Evolutionary conservation across 371 early-diverging fungal species (phyloP).

Genomic region (Mucor lusitanicus): DNA sequence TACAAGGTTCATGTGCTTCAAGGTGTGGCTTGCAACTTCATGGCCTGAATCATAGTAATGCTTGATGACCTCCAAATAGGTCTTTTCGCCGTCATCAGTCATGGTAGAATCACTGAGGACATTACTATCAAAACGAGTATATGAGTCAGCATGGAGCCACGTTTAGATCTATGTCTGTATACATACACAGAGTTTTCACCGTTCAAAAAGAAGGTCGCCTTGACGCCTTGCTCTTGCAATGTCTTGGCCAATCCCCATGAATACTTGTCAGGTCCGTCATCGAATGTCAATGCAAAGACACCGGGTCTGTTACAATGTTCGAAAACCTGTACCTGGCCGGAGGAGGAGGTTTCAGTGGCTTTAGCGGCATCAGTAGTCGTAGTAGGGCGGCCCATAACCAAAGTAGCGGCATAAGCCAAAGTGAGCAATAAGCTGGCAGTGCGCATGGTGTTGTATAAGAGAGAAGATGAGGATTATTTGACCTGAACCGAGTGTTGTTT

Average conservation of each 20-base stretch:
- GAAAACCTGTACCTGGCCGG: neutral
- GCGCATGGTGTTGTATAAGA: slow-evolving; percentile 1
- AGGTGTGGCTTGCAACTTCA: slow-evolving; percentile 31
- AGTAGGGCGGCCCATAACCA: slow-evolving; percentile 7
- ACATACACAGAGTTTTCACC: slow-evolving; percentile 40
- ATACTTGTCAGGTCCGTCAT: slow-evolving; percentile 32
- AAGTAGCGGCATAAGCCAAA: slow-evolving; percentile 9
- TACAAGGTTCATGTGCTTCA: slow-evolving; percentile 14
- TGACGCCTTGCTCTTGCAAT: slow-evolving; percentile 16
- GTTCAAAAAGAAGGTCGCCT: slow-evolving; percentile 68
- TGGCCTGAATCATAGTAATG: slow-evolving; percentile 24
- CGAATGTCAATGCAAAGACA: slow-evolving; percentile 32
- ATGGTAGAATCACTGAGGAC: slow-evolving; percentile 9
- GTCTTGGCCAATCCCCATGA: slow-evolving; percentile 25
- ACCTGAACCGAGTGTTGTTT: neutral
- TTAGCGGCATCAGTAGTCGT: neutral
- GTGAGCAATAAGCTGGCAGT: slow-evolving; percentile 8
- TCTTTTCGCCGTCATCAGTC: slow-evolving; percentile 22
- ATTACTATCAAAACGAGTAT: slow-evolving; percentile 12
- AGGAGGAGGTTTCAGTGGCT: neutral
- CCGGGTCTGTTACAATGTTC: slow-evolving; percentile 19
- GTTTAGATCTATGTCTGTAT: neutral
- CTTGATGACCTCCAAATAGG: slow-evolving; percentile 27
- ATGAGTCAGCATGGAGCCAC: neutral
- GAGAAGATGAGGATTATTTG: neutral